These are phyloP conservation scores for Pisolithus marmoratus DNA, from an alignment of 768 basidiomycete genomes.

Conservation along the genomic window DNA sequence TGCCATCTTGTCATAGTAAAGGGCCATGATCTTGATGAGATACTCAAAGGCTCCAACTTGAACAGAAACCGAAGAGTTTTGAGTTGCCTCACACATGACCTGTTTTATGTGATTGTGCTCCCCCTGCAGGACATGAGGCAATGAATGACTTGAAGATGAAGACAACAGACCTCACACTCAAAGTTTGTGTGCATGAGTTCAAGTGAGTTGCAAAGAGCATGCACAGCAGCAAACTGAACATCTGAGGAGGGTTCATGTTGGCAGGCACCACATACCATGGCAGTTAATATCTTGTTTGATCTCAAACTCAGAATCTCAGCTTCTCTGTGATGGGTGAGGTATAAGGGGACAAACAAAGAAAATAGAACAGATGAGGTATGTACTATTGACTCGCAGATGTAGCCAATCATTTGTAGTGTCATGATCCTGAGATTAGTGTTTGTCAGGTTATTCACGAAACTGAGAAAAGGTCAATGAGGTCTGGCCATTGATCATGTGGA, in stretches of 20 bases:
- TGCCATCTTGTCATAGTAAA: too few relatives aligned
- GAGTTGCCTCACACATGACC: too few relatives aligned
- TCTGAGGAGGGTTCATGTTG: slow-evolving; percentile 90
- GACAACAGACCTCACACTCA: slow-evolving; percentile 77
- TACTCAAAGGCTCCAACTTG: slow-evolving; percentile 96
- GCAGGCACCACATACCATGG: slow-evolving; percentile 95
- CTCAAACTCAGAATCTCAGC: slow-evolving; percentile 84
- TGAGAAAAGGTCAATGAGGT: slow-evolving; percentile 83
- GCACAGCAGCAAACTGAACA: slow-evolving; percentile 90
- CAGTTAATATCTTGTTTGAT: slow-evolving; percentile 96
- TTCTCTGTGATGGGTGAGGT: slow-evolving; percentile 50
- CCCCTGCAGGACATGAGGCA: too few relatives aligned
- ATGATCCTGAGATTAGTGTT: too few relatives aligned
- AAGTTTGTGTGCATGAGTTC: slow-evolving; percentile 98
- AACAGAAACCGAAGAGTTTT: slow-evolving; percentile 69
- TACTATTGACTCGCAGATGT: too few relatives aligned
- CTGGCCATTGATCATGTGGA: slow-evolving; percentile 81
- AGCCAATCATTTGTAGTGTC: too few relatives aligned
- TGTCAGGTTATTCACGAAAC: slow-evolving; percentile 71
- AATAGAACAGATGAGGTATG: too few relatives aligned
- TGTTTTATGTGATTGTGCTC: too few relatives aligned
- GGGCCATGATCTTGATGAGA: slow-evolving; percentile 91
- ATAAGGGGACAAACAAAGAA: not conserved
- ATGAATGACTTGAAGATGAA: not conserved
- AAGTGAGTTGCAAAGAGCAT: slow-evolving; percentile 90